Base-by-base conservation (phyloP, 805 yeast genomes). In the Soucietia sequanensis region DNA sequence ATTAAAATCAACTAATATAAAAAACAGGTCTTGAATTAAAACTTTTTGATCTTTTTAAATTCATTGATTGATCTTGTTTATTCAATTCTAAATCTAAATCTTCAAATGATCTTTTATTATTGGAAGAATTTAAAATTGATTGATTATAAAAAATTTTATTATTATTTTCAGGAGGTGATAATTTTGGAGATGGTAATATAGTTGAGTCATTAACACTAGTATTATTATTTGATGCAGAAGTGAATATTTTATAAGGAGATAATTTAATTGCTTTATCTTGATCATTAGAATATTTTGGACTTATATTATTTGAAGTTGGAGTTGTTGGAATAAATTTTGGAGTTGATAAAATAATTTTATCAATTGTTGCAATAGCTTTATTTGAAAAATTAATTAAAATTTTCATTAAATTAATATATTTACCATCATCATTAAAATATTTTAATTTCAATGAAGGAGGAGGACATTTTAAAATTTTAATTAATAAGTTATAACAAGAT, bases 401-500 rank as follows among this genome's bases (percentile, higher is more conserved):
- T 38, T 52, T 57, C 73, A 67, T 67, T 41, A 63, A 55, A 32
- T 52, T 51, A 33, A 60, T 52, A 45, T 57, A 56, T 39, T 62
- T 64, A 30, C 59, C 55, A 28, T 47, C 51, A 24, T 64, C 63
- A 41, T 58, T 55, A 47, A 67, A 68, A 50, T 70, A 74, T 51
- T 70, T 73, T 33, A 61, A 48, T 48, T 68, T 69, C 41, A 72
- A 54, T 12, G 74, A 62, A 23, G 70, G 66, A 22, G 78, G 78
- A 6, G 72, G 72, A 40, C 66, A 60, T 38, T 67, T 65, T 41
- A 68, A 50, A 19, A 68, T 63, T 46, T 66, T 68, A 27, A 50
- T 38, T 43, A 60, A 55, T 30, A 59, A 55, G 39, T 44, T 48
- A 37, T 52, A 58, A 18, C 50, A 45, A n/a, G 31, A 15, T 23